Evolutionary conservation across 139 green algal genomes (phyloP), one percentile per base, ranked within the genome.

Genomic region (Auxenochlorella pyrenoidosa): DNA sequence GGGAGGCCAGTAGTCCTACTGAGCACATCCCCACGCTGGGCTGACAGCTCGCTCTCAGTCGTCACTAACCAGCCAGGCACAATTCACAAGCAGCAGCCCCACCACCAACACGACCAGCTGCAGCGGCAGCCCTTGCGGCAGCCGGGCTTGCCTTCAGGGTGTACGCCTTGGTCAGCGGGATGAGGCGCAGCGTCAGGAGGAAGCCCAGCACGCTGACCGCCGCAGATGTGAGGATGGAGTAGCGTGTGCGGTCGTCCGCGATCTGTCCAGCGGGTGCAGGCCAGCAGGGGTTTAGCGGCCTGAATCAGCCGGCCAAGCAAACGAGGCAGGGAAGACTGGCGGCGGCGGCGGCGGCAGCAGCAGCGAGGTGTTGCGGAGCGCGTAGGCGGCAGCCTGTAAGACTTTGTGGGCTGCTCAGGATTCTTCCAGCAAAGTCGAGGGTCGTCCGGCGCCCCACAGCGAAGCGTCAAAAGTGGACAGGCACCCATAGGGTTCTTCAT

Each of bases 201-300:
- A 97, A 96, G 22, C 96, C 96, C 2, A 90, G 3, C 4, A 89
- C 60, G 78, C 92, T 95, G 66, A 98, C 88, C 0, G 58, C 59
- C 26, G 82, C 75, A 3, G 80, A 85, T 19, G 63, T 41, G 26
- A 82, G 51, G 24, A 87, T 44, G 58, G 88, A 91, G 21, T 70
- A 84, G 18, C 66, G 32, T 0, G 65, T 85, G 24, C 47, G 65
- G 13, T 78, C 75, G 54, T 91, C 84, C 6, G 59, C 76, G 15
- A 90, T 54, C 59, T 70, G 41, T 34, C 32, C 28, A 36, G 22
- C 18, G 47, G 47, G 34, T 30, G 70, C 34, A 44, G 16, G 54
- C 16, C 34, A 24, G 13, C 5, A 8, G 34, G 2, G 12, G 0
- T 30, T 1, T 15, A 44, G 70, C 34, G 32, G 8, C 10, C n/a